A percentile compares a stretch with the other conserved stretches of the same genome.
phyloP scores from a whole-genome alignment of 768 basidiomycete species.

The Suillus plorans region DNA sequence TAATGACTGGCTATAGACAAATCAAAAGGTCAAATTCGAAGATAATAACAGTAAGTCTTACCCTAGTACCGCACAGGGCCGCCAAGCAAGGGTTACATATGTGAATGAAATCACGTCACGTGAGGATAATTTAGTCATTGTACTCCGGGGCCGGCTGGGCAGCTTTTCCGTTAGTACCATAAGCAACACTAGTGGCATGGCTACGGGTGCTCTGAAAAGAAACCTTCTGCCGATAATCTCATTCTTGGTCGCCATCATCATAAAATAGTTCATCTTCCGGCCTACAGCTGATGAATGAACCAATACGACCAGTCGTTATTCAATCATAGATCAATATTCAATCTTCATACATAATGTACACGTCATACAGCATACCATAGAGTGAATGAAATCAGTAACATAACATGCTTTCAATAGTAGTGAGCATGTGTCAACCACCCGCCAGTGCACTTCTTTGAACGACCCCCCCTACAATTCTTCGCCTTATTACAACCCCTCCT shows the following conservation, averaged over 20 bases:
- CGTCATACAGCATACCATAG: neutral
- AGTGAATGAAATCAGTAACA: neutral
- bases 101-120: neutral
- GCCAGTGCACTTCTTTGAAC: slow-evolving; percentile 4
- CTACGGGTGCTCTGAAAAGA: neutral
- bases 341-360: slow-evolving; percentile 6
- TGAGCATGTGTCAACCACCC: neutral
- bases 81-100: neutral
- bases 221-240: neutral
- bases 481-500: neutral
- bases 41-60: neutral
- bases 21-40: neutral
- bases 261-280: neutral
- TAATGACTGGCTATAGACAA: neutral
- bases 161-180: no score
- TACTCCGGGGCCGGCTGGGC: neutral
- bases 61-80: neutral
- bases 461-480: neutral
- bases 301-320: slow-evolving; percentile 4
- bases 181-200: no score
- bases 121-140: neutral
- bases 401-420: neutral
- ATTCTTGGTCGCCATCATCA: neutral
- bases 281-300: neutral
- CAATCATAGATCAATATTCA: slow-evolving; percentile 2